phyloP scores from a whole-genome alignment of 2,329 filamentous ascomycete species.

The Teratosphaeriaceae sp. region DNA sequence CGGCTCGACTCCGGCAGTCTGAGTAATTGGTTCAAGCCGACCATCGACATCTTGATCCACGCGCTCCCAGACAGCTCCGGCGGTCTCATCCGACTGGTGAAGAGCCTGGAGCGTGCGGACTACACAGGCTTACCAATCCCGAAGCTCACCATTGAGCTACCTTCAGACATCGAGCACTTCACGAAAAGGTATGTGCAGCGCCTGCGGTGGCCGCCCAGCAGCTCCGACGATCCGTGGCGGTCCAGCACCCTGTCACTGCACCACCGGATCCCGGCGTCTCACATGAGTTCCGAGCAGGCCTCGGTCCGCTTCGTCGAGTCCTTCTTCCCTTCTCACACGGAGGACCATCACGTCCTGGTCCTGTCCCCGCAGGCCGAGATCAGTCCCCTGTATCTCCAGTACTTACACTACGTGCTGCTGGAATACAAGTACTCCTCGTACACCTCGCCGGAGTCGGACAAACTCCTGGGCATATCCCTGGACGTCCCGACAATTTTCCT shows the following conservation, averaged over 20 bases:
- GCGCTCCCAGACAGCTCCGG: conserved; percentile 65
- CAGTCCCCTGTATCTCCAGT: conserved; percentile 76
- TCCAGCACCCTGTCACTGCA: conserved; percentile 57
- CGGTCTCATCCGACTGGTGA: conserved; percentile 67
- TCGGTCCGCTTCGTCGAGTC: conserved; percentile 74
- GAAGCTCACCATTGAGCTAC: conserved; percentile 78
- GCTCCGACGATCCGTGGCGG: conserved; percentile 38
- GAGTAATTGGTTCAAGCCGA: conserved; percentile 68
- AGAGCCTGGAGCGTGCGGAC: conserved; percentile 68
- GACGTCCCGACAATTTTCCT: conserved; percentile 61
- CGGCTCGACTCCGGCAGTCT: conserved; percentile 68
- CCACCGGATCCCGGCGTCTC: conserved; percentile 60
- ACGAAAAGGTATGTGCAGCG: conserved; percentile 55
- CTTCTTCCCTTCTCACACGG: conserved; percentile 68
- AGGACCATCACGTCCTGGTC: conserved; percentile 69
- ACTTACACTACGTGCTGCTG: conserved; percentile 70
- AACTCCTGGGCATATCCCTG: conserved; percentile 72
- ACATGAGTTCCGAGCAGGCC: conserved; percentile 60
- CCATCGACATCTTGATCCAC: conserved; percentile 78
- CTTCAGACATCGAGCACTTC: conserved; percentile 59
- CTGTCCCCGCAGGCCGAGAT: conserved; percentile 77
- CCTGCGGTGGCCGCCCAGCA: conserved; percentile 62
- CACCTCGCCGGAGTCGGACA: conserved; percentile 40
- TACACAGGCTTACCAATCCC: conserved; percentile 64
- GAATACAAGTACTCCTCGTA: conserved; percentile 66